Conservation (phyloP, 2,329 filamentous ascomycete genomes). For the Fusarium cicatricum region DNA sequence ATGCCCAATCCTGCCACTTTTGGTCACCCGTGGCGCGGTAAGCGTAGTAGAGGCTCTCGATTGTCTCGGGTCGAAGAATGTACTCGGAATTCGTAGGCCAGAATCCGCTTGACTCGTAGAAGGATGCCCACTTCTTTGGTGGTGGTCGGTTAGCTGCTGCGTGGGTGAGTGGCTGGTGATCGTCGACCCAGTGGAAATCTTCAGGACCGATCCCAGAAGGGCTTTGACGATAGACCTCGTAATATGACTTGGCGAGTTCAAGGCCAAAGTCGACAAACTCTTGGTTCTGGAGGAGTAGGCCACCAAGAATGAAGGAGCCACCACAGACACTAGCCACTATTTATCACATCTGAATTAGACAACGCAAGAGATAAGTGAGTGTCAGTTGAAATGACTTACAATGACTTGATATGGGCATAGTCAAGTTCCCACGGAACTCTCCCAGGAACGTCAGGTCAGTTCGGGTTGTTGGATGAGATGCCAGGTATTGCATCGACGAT, state of each 20-base stretch:
- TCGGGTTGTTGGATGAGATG: conserved; percentile 13
- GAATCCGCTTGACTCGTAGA: conserved; percentile 26
- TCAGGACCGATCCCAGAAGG: conserved; percentile 27
- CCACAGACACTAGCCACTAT: conserved; percentile 27
- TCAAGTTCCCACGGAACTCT: conserved; percentile 18
- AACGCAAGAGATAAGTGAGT: neutral
- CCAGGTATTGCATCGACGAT: conserved; percentile 22
- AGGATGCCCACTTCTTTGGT: conserved; percentile 9
- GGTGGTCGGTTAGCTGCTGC: conserved; percentile 15
- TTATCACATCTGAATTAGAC: neutral
- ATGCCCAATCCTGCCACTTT: conserved; percentile 28
- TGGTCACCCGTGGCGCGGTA: conserved; percentile 28
- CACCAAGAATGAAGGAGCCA: conserved; percentile 19
- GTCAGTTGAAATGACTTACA: neutral
- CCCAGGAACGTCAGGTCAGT: conserved; percentile 18
- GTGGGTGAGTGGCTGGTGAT: conserved; percentile 15
- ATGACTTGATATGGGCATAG: conserved; percentile 15
- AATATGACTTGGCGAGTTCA: conserved; percentile 19
- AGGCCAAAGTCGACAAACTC: conserved; percentile 23
- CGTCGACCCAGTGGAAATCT: conserved; percentile 31
- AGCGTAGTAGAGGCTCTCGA: conserved; percentile 32
- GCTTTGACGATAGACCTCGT: conserved; percentile 28
- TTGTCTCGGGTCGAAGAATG: conserved; percentile 28
- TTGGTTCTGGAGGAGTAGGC: conserved; percentile 18
- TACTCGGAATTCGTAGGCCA: conserved; percentile 20